Evolutionary conservation across 2,329 filamentous ascomycete species (phyloP), one percentile per base, ranked within the genome.

Genomic region (Pestalotiopsis sp.): DNA sequence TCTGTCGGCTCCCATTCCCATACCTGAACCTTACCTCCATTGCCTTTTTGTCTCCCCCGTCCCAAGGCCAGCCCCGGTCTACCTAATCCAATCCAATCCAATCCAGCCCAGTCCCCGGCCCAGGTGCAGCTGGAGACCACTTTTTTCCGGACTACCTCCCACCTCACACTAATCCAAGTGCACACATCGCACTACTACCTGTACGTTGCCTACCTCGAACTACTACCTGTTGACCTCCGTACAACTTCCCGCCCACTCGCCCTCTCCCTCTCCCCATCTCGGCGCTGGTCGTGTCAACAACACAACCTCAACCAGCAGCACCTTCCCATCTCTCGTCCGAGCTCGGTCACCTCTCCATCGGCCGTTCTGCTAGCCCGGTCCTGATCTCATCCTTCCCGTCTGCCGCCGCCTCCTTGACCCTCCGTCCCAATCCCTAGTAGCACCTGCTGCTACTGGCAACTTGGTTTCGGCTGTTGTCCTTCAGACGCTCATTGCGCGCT

Each of bases 361-460:
- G 25, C 7, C 38, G 23, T 23, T 23, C 14, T 27, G 23, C 57
- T 23, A 36, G 27, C 57, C 57, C 57, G 23, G 57, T 27, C 57
- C 57, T 59, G 23, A 70, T 71, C 69, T 65, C 66, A 70, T 69
- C 70, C 71, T 57, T 70, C 69, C 71, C 68, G 72, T 72, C 72
- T 36, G 31, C 31, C 67, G 68, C 73, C 70, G 70, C 68, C 71
- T 72, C 72, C 69, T 70, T 70, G 73, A 45, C 72, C 31, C 31
- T 36, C 6, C 68, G 73, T 73, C 75, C 71, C 71, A 71, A 65
- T 70, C 70, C 70, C 75, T 73, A 69, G 73, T 76, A 67, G 73
- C 71, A 75, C 73, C 75, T 73, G 75, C 73, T 73, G 74, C 75
- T 73, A 75, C 73, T 73, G 76, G 71, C 73, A 73, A 69, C 64